Evolutionary conservation across 163 green algal species (phyloP), one percentile per base, ranked within the genome.

Genomic region (Chloromonas sp.): DNA sequence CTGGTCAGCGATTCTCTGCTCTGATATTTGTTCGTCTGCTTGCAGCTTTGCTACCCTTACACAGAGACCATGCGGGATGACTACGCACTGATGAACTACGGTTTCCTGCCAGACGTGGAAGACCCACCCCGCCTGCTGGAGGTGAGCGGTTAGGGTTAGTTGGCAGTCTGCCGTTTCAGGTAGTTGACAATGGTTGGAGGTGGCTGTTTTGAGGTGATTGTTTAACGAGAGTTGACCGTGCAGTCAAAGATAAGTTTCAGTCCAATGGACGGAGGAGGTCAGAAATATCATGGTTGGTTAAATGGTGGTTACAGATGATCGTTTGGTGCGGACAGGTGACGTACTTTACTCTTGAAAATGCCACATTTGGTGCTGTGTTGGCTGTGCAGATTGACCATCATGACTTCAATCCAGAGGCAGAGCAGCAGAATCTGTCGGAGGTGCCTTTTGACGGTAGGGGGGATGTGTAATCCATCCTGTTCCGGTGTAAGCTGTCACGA

Each of bases 351-450:
- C 8, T 76, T 76, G 8, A 76, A 11, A 76, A 76, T 11, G 11
- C 66, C 5, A 8, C 66, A 76, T 76, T n/a, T n/a, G 8, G 66
- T 8, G 66, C 5, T 76, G 8, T 76, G 66, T 76, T n/a, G 66
- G 66, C 71, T 60, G 2, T 15, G 71, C 71, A 81, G 77, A 81
- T 81, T 61, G 77, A 81, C 77, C 77, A 81, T 57, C 77, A 60
- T 8, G 1, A 81, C 14, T 81, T 81, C 57, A n/a, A 79, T 15
- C 8, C 71, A 3, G 3, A 8, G 14, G 58, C 57, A n/a, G 71
- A 79, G 2, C 8, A 79, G 14, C 71, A 79, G 71, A 79, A 58
- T n/a, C 71, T 79, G 71, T 36, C 36, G 36, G 36, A 36, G 36
- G 36, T 36, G 36, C 36, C 36, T 36, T 36, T 36, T 36, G 36